Evolutionary conservation across 495 filamentous ascomycete genomes (phyloP).

Genomic region (Xylaria acuta): DNA sequence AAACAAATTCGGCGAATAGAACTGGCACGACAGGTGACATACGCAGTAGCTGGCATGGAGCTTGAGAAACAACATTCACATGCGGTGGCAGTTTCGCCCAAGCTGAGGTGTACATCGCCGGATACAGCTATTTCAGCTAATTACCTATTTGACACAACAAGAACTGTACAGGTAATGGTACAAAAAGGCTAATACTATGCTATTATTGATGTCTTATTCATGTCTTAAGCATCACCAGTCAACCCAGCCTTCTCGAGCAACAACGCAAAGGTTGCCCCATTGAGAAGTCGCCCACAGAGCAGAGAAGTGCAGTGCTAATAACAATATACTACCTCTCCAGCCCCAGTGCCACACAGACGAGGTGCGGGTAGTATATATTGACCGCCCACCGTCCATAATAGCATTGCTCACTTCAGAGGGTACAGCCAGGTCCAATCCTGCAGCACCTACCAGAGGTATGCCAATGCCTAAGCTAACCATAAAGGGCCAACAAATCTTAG

Average conservation of each 20-base stretch:
- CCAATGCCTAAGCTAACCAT: slow-evolving; percentile 43
- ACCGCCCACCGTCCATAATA: slow-evolving; percentile 23
- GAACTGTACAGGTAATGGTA: slow-evolving; percentile 10
- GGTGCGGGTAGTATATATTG: slow-evolving; percentile 19
- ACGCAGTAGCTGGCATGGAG: background rate
- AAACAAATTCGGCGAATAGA: background rate
- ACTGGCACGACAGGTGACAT: background rate
- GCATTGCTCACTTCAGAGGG: slow-evolving; percentile 21
- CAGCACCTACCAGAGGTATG: slow-evolving; percentile 44
- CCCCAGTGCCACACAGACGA: slow-evolving; percentile 38
- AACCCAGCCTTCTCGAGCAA: slow-evolving; percentile 41
- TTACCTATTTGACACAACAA: background rate
- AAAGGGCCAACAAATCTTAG: slow-evolving; percentile 54
- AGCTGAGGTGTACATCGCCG: background rate
- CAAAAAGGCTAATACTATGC: background rate
- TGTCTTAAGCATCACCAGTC: slow-evolving; percentile 41
- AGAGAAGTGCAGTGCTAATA: slow-evolving; percentile 48
- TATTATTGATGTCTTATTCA: background rate
- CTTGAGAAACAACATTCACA: background rate
- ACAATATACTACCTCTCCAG: slow-evolving; percentile 44
- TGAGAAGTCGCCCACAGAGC: slow-evolving; percentile 45
- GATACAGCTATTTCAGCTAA: background rate
- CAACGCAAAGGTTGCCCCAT: slow-evolving; percentile 47
- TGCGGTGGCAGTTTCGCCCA: background rate
- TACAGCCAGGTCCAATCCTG: slow-evolving; percentile 48